Evolutionary conservation across 768 basidiomycete species (phyloP), one percentile per base, ranked within the genome.

Genomic region (Amanita rimosa): DNA sequence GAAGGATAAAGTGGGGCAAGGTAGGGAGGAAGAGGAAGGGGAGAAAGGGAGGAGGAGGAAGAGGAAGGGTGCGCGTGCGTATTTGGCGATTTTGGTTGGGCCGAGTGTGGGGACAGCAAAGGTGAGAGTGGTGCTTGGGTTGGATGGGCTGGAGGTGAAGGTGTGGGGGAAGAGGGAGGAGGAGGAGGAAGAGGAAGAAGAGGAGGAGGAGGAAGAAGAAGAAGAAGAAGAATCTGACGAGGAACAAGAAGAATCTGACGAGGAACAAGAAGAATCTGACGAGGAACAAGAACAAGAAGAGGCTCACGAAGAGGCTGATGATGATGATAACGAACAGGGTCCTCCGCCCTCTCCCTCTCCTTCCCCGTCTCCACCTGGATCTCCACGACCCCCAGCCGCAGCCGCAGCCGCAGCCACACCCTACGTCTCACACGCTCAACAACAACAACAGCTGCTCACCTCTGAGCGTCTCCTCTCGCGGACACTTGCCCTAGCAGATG

Each of bases 81-180:
- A 81, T 56, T 63, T 90, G 13, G 74, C 76, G 0, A 70, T 88
- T 36, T 64, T 82, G 9, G 68, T 89, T 1, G 86, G 86, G 2
- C 77, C 85, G 0, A 83, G 76, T 45, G 58, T 79, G 3, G 73
- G 75, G 11, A 70, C 80, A 0, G 74, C 85, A 2, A 82, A 74
- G 54, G 69, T 81, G 1, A 72, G 72, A 52, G 73, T 87, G 1
- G 60, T 86, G 13, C 67, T 83, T 14, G 81, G 71, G 0, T 67
- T 89, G 2, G 78, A 87, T 58, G 81, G 79, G 0, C 58, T 88
- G 6, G 78, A 83, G 49, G 67, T 69, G 14, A 78, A 61, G 31
- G 53, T 67, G 4, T 68, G 70, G 68, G 69, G 73, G 0, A 46
- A 58, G 37, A 57, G 65, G 29, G 63, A 64, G 43, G 63, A 67